phyloP scores from a whole-genome alignment of 2,329 filamentous ascomycete genomes.

The Pseudogymnoascus sp. region DNA sequence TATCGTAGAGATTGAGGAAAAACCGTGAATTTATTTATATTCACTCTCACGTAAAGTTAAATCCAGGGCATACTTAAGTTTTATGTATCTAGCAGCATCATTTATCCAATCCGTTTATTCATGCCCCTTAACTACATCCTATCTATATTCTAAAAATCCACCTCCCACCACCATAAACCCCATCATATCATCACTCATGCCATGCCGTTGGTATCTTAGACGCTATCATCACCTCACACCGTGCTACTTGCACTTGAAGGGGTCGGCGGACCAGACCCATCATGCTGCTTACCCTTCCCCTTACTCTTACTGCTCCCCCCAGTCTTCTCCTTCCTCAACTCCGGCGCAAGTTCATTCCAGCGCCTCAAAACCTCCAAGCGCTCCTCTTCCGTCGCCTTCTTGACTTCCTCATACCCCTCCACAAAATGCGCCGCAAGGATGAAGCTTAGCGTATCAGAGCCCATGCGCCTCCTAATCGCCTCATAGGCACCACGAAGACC shows the following conservation, averaged over 20 bases:
- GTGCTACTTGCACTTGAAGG: background rate
- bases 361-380: slow-evolving; percentile 20
- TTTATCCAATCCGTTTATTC: background rate
- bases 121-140: background rate
- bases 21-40: background rate
- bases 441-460: slow-evolving; percentile 23
- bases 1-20: background rate
- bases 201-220: background rate
- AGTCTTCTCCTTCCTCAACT: slow-evolving; percentile 14
- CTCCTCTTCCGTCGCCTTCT: slow-evolving; percentile 21
- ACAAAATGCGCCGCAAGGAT: slow-evolving; percentile 25
- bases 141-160: background rate
- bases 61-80: background rate
- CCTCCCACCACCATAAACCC: background rate
- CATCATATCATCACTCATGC: background rate
- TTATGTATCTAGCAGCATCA: background rate
- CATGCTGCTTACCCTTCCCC: background rate
- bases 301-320: slow-evolving; percentile 13
- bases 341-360: slow-evolving; percentile 21
- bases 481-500: slow-evolving; percentile 23
- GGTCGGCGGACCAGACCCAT: background rate
- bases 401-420: slow-evolving; percentile 23
- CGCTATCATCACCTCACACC: background rate
- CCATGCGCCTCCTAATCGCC: slow-evolving; percentile 20
- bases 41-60: background rate